phyloP scores from a whole-genome alignment of 1,284 basidiomycete genomes.

The Boletellus deceptivus region DNA sequence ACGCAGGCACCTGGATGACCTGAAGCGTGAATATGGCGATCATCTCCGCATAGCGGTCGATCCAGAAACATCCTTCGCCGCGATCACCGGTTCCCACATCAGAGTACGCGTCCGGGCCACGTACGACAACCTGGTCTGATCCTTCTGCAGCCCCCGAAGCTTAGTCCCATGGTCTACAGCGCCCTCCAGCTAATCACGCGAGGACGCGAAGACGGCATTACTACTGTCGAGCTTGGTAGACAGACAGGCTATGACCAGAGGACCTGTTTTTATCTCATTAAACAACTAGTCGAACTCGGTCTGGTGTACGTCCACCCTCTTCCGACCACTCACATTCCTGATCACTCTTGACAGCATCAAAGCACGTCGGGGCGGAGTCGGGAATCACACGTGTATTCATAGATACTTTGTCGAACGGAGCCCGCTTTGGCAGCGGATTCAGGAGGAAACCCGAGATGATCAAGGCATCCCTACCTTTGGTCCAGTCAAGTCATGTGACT shows the following conservation, averaged over 20 bases:
- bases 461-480: slow-evolving; percentile 25
- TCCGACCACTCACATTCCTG: slow-evolving; percentile 2
- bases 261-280: slow-evolving; percentile 82
- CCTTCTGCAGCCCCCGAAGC: slow-evolving; percentile 59
- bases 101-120: slow-evolving; percentile 45
- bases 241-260: slow-evolving; percentile 86
- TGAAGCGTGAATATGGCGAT: slow-evolving; percentile 56
- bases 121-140: slow-evolving; percentile 1
- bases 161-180: slow-evolving; percentile 84
- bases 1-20: slow-evolving; percentile 49
- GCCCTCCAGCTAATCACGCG: slow-evolving; percentile 83
- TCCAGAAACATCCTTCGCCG: slow-evolving; percentile 68
- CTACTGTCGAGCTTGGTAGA: slow-evolving; percentile 74
- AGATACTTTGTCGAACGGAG: slow-evolving; percentile 75
- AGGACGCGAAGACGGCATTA: slow-evolving; percentile 73
- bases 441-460: slow-evolving; percentile 51
- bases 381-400: slow-evolving; percentile 72
- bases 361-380: slow-evolving; percentile 71
- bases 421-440: slow-evolving; percentile 67
- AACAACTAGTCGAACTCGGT: slow-evolving; percentile 68
- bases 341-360: slow-evolving; percentile 52
- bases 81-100: slow-evolving; percentile 82
- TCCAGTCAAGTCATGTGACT: slow-evolving; percentile 26
- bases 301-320: slow-evolving; percentile 57
- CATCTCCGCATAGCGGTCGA: slow-evolving; percentile 73